Base-by-base conservation (phyloP, 164 flowering plant genomes). In the Malania oleifera region DNA sequence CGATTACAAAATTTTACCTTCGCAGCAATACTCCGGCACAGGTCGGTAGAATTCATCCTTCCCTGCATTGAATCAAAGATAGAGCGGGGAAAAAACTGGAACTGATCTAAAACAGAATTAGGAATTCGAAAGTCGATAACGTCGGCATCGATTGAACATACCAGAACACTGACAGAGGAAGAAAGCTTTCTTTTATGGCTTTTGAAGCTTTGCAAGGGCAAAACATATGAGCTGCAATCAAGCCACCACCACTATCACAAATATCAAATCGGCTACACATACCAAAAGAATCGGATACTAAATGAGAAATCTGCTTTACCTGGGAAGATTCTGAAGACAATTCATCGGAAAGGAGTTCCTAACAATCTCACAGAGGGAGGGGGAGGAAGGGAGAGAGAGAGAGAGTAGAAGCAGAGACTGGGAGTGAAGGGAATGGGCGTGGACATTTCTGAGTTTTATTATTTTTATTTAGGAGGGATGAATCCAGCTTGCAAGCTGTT, bases 241-340 rank as follows among this genome's bases (percentile, higher is more conserved):
- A 34, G 45, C 23, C n/a, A n/a, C n/a, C 46, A 5, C 24, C 29
- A 52, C 25, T 2, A 12, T 34, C 23, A 40, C 20, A 22, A 19
- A 46, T 23, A 23, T 3, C 14, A 3, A 2, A 20, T 20, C 22
- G n/a, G n/a, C n/a, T n/a, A n/a, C n/a, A n/a, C n/a, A n/a, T n/a
- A n/a, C n/a, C n/a, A n/a, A n/a, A n/a, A n/a, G n/a, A n/a, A n/a
- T n/a, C n/a, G n/a, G n/a, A n/a, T n/a, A n/a, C n/a, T n/a, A n/a
- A n/a, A n/a, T n/a, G n/a, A n/a, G n/a, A 14, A 23, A 57, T 18
- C 1, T 9, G 14, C 37, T 35, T 54, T 15, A 76, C 77, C 80
- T 73, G 37, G 75, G 45, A 27, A 77, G 73, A 62, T 59, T 71
- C 53, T 75, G 79, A 57, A 80, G 77, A 60, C 78, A 80, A 39